Evolutionary conservation across 805 yeast genomes (phyloP).

Genomic region (Kodamaea leandrae): DNA sequence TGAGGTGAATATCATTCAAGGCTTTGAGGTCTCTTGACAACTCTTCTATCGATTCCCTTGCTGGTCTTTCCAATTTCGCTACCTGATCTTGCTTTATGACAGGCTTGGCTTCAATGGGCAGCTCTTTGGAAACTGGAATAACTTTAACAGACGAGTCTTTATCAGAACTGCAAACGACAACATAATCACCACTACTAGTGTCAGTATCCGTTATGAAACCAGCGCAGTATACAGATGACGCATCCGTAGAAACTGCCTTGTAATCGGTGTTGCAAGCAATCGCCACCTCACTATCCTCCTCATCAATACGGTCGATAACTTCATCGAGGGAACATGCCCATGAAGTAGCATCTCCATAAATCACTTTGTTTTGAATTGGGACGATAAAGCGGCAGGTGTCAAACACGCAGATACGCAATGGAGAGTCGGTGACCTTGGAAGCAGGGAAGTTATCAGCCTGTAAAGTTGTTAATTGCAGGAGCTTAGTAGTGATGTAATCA

Average conservation of each 20-base stretch:
- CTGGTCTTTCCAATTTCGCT: not conserved
- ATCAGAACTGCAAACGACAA: constrained; percentile 2
- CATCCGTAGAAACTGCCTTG: not conserved
- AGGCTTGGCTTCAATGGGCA: not conserved
- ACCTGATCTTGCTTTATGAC: not conserved
- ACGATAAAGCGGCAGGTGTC: constrained; percentile 1
- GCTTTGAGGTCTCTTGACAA: constrained; percentile 17
- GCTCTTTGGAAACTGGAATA: not conserved
- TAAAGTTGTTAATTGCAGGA: constrained; percentile 16
- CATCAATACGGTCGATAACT: not conserved
- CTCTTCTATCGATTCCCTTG: constrained; percentile 19
- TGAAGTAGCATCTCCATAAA: constrained; percentile 7
- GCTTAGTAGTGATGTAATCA: not conserved
- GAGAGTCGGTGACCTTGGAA: not conserved
- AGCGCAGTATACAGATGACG: constrained; percentile 2
- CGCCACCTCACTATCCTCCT: not conserved
- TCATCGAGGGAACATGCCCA: constrained; percentile 4
- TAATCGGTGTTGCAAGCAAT: not conserved
- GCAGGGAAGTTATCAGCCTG: not conserved
- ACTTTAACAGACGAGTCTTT: not conserved
- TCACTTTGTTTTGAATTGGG: constrained; percentile 11
- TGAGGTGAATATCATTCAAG: not conserved
- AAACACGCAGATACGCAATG: not conserved
- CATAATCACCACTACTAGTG: constrained; percentile 29
- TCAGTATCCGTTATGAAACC: constrained; percentile 24